A percentile compares a stretch with the other conserved stretches of the same genome.
Conservation (phyloP, 441 rosid species). For the Euphorbia schlechtendalii region DNA sequence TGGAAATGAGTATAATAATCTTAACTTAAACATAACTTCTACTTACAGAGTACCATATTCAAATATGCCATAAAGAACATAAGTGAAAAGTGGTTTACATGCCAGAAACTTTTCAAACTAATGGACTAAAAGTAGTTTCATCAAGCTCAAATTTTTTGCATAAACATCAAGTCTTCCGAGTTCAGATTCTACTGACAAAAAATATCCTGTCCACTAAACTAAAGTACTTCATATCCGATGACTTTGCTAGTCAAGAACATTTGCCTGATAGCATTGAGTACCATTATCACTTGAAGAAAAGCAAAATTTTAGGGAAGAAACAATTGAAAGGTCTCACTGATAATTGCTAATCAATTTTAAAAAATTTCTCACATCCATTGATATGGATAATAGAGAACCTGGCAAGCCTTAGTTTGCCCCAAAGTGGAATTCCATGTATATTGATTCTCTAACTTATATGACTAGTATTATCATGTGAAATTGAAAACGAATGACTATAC, state of each 20-base stretch:
- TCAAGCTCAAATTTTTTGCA: not conserved
- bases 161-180: not conserved
- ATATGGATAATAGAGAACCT: not conserved
- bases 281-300: not conserved
- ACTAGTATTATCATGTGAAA: not conserved
- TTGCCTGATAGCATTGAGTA: not conserved
- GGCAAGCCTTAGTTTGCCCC: not conserved
- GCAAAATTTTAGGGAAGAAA: not conserved
- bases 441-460: not conserved
- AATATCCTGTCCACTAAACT: not conserved
- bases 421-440: not conserved
- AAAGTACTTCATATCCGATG: not conserved
- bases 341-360: not conserved
- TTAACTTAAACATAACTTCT: constrained; percentile 2
- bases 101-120: not conserved
- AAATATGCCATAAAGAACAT: not conserved
- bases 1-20: constrained; percentile 1
- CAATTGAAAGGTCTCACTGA: not conserved
- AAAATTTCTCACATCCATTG: not conserved
- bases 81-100: not conserved
- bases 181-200: not conserved
- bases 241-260: not conserved
- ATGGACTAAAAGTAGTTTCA: not conserved
- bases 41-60: constrained; percentile 2
- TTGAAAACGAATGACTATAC: not conserved